Conservation (phyloP, 768 basidiomycete species). For the Boletus sensibilis region DNA sequence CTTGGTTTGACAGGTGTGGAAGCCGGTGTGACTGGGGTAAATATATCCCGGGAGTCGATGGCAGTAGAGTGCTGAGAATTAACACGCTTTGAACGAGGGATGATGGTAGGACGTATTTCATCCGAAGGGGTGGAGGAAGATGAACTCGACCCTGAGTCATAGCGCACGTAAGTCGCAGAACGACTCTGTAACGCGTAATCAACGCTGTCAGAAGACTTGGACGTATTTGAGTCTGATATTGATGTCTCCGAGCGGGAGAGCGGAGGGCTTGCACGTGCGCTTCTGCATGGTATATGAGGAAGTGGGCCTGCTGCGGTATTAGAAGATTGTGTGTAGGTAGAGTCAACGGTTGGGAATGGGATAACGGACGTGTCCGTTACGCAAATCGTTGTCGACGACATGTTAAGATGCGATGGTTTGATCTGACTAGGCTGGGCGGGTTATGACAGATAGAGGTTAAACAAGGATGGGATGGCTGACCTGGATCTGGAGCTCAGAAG, state of each 20-base stretch:
- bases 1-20: conserved; percentile 34
- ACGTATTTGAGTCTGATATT: conserved; percentile 6
- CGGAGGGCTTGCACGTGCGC: conserved; percentile 14
- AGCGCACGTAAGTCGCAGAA: conserved; percentile 9
- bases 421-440: conserved; percentile 1
- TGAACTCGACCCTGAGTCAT: conserved; percentile 34
- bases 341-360: conserved; percentile 27
- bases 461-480: not conserved
- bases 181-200: conserved; percentile 5
- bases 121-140: conserved; percentile 40
- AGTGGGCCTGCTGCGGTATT: conserved; percentile 60
- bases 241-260: conserved; percentile 16
- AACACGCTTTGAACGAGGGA: conserved; percentile 39
- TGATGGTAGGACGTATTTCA: conserved; percentile 34
- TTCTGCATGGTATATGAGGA: conserved; percentile 61
- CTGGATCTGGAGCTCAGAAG: conserved; percentile 14
- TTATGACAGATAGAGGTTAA: not conserved
- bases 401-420: conserved; percentile 3
- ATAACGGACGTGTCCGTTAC: conserved; percentile 26
- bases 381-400: conserved; percentile 27
- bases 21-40: conserved; percentile 44
- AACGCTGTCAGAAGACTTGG: conserved; percentile 3
- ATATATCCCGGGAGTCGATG: conserved; percentile 22
- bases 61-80: conserved; percentile 28
- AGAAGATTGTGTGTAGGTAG: conserved; percentile 35